Evolutionary conservation across 805 yeast species (phyloP).

Genomic region (Naumovozyma baii): DNA sequence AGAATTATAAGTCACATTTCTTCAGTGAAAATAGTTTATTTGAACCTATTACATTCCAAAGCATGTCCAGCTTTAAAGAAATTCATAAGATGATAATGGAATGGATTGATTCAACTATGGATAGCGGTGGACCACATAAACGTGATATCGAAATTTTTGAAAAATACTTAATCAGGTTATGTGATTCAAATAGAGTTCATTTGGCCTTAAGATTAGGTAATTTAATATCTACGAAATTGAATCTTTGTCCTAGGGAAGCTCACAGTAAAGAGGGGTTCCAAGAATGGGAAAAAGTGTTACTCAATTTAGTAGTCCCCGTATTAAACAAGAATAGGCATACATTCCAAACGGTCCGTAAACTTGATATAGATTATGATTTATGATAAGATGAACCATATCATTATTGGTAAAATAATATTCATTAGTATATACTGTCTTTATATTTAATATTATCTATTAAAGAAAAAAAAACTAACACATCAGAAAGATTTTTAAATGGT

Average conservation of each 20-base stretch:
- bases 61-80: constrained; percentile 26
- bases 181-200: constrained; percentile 21
- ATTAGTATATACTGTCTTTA: too few species aligned
- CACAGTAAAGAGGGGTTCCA: constrained; percentile 12
- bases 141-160: constrained; percentile 34
- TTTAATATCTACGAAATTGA: constrained; percentile 16
- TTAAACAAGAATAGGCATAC: constrained; percentile 19
- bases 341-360: constrained; percentile 15
- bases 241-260: constrained; percentile 7
- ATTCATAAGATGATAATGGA: constrained; percentile 25
- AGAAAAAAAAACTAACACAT: neutral
- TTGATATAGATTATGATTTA: constrained; percentile 19
- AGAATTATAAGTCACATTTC: constrained; percentile 13
- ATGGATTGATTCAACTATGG: constrained; percentile 33
- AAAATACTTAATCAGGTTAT: constrained; percentile 26
- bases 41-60: constrained; percentile 30
- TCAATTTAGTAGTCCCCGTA: constrained; percentile 19
- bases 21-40: constrained; percentile 16
- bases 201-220: constrained; percentile 17
- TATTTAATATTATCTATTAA: too few species aligned
- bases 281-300: constrained; percentile 27
- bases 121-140: constrained; percentile 29
- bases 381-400: constrained; percentile 1
- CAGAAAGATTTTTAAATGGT: neutral
- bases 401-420: too few species aligned